phyloP scores from a whole-genome alignment of 2,329 filamentous ascomycete species.

The Biscogniauxia marginata region DNA sequence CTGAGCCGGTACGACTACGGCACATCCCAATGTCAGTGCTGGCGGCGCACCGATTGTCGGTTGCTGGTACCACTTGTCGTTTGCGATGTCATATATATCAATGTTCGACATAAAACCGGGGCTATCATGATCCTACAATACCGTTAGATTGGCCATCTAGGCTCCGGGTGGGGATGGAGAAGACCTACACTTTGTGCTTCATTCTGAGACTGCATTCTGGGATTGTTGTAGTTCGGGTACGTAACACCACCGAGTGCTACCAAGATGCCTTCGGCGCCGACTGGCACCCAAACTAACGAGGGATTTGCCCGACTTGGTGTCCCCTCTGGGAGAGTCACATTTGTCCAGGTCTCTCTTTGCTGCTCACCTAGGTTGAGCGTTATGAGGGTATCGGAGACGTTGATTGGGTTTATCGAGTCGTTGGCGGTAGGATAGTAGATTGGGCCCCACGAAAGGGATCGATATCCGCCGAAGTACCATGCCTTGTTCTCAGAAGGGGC shows the following conservation, averaged over 20 bases:
- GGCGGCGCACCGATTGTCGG: constrained; percentile 58
- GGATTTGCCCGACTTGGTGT: constrained; percentile 59
- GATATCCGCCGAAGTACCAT: constrained; percentile 69
- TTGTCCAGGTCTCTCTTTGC: constrained; percentile 52
- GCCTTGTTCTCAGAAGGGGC: constrained; percentile 69
- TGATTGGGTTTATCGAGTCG: constrained; percentile 37
- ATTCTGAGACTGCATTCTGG: constrained; percentile 29
- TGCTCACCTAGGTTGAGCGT: constrained; percentile 58
- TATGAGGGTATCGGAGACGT: constrained; percentile 57
- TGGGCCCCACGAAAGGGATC: constrained; percentile 46
- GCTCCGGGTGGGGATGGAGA: not conserved
- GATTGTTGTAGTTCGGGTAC: constrained; percentile 49
- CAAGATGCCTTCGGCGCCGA: constrained; percentile 72
- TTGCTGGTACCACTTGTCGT: constrained; percentile 67
- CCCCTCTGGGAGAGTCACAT: constrained; percentile 48
- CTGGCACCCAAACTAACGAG: constrained; percentile 73
- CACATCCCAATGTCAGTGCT: constrained; percentile 65
- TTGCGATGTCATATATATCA: constrained; percentile 74
- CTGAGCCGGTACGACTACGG: constrained; percentile 68
- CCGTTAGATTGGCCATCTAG: constrained; percentile 19
- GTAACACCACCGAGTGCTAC: constrained; percentile 75
- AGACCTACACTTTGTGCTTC: constrained; percentile 40
- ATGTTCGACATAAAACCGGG: constrained; percentile 69
- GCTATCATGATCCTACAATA: constrained; percentile 57
- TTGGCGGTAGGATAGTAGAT: constrained; percentile 42